Conservation (phyloP, 768 basidiomycete genomes). For the Cubamyces sp. region DNA sequence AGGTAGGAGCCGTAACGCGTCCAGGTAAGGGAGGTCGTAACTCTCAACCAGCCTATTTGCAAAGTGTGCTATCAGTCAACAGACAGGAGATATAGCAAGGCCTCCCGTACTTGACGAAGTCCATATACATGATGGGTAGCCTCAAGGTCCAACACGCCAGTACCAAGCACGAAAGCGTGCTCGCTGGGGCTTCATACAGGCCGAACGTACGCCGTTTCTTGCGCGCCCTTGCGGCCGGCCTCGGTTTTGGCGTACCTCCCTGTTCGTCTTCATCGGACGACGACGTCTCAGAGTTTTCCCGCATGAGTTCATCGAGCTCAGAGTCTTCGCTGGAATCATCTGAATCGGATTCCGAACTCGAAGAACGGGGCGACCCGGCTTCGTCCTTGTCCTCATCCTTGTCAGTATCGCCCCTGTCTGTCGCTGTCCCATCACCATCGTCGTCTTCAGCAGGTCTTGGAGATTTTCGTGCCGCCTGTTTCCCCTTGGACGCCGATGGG, state of each 20-base stretch:
- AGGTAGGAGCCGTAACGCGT: constrained; percentile 67
- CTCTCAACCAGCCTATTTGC: constrained; percentile 66
- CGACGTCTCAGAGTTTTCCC: constrained; percentile 41
- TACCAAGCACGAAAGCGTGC: constrained; percentile 69
- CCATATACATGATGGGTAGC: constrained; percentile 73
- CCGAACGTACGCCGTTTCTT: constrained; percentile 30
- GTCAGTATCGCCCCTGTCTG: background rate
- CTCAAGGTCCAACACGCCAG: constrained; percentile 82
- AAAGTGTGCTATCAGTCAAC: background rate
- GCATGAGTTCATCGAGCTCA: constrained; percentile 45
- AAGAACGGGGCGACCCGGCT: constrained; percentile 36
- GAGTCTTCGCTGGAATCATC: constrained; percentile 40
- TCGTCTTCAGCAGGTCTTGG: background rate
- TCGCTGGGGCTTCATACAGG: constrained; percentile 45
- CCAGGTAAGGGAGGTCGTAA: constrained; percentile 81
- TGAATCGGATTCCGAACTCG: constrained; percentile 21
- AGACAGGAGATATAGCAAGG: background rate
- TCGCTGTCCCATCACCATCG: background rate
- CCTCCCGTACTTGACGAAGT: constrained; percentile 66
- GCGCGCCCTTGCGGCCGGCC: constrained; percentile 8
- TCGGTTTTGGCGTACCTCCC: constrained; percentile 4
- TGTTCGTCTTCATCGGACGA: constrained; percentile 36
- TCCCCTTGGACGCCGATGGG: background rate
- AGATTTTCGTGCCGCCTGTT: background rate
- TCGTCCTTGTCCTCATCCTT: constrained; percentile 32